A percentile compares a stretch with the other conserved stretches of the same genome.
phyloP scores from a whole-genome alignment of 768 basidiomycete species.

The Collybia sp. region DNA sequence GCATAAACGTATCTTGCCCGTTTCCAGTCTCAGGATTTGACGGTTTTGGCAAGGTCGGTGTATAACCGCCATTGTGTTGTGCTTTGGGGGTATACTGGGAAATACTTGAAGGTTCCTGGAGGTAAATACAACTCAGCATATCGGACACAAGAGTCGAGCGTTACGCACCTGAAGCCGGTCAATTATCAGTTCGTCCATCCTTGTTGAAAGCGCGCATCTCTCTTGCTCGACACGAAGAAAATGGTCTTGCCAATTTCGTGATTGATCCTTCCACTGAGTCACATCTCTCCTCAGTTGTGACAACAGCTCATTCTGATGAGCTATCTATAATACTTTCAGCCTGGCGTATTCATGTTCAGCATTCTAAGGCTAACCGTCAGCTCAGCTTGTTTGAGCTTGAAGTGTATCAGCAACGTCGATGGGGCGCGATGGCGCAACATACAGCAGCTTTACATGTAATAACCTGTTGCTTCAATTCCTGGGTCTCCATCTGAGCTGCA shows the following conservation, averaged over 20 bases:
- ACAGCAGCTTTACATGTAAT: constrained; percentile 39
- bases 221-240: constrained; percentile 73
- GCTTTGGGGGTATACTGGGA: constrained; percentile 30
- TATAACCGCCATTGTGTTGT: constrained; percentile 17
- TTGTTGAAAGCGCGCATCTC: constrained; percentile 49
- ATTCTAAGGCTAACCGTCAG: constrained; percentile 38
- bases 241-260: constrained; percentile 76
- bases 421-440: constrained; percentile 18
- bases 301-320: constrained; percentile 58
- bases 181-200: constrained; percentile 54
- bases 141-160: background rate
- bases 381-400: constrained; percentile 51
- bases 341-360: background rate
- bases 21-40: constrained; percentile 5
- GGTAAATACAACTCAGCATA: constrained; percentile 3
- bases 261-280: constrained; percentile 71
- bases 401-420: constrained; percentile 5
- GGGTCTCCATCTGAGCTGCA: constrained; percentile 36
- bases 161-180: constrained; percentile 42
- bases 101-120: constrained; percentile 9
- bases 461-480: constrained; percentile 42
- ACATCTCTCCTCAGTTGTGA: constrained; percentile 59
- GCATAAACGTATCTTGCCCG: constrained; percentile 1
- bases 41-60: constrained; percentile 19
- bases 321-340: constrained; percentile 31